These are phyloP conservation scores for Aphanomyces invadans DNA, from an alignment of 352 stramenopile genomes.

Conservation along the genomic window DNA sequence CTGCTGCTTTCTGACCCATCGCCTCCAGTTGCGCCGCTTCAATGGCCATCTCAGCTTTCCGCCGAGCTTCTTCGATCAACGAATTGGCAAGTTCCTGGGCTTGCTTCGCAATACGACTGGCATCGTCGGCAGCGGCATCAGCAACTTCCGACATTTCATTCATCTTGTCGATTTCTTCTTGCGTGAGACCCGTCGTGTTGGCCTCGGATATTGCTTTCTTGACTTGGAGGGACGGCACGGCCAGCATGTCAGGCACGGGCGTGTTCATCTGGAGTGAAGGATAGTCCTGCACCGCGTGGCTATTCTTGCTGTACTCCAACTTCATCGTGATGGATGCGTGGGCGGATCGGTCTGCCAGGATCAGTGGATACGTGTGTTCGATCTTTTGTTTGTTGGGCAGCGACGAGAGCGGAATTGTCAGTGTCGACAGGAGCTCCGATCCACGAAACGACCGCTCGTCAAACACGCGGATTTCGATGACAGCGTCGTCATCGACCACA, in stretches of 20 bases:
- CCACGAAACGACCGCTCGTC: conserved; percentile 70
- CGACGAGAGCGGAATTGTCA: conserved; percentile 71
- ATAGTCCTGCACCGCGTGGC: background rate
- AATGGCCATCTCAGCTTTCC: conserved; percentile 10
- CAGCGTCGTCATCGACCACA: conserved; percentile 60
- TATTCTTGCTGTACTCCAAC: conserved; percentile 9
- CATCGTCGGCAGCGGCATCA: background rate
- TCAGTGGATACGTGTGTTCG: conserved; percentile 14
- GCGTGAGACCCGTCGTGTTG: background rate
- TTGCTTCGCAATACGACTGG: conserved; percentile 15
- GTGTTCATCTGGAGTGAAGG: too few species aligned
- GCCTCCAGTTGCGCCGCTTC: conserved; percentile 3
- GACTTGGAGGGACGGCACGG: background rate
- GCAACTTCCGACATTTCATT: background rate
- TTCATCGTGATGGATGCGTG: conserved; percentile 16
- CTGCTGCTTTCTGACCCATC: conserved; percentile 12
- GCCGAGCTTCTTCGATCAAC: conserved; percentile 3
- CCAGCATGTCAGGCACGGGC: too few species aligned
- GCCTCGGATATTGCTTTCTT: background rate
- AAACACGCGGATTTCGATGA: conserved; percentile 75
- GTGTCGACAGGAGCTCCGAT: conserved; percentile 59
- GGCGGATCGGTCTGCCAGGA: conserved; percentile 6
- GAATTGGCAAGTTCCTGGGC: conserved; percentile 14
- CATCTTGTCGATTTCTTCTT: conserved; percentile 1
- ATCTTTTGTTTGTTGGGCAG: conserved; percentile 38